Conservation (phyloP, 192 early-diverging fungal genomes). For the Podila minutissima region DNA sequence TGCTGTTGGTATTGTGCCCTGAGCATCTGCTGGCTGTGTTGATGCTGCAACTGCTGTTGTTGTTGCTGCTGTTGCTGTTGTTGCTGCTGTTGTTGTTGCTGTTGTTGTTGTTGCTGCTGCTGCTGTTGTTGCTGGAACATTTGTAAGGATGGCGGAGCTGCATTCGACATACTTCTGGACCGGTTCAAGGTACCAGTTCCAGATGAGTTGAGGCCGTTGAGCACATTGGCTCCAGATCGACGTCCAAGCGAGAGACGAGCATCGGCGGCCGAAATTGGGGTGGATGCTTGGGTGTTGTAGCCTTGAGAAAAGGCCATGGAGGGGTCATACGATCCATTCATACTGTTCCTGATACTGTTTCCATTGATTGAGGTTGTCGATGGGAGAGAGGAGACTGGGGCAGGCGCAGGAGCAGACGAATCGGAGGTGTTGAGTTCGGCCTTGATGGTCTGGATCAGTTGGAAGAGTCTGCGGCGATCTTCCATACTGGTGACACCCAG, state of each 20-base stretch:
- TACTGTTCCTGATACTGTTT: background rate
- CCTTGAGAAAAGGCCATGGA: constrained; percentile 28
- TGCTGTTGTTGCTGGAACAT: constrained; percentile 26
- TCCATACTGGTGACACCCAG: constrained; percentile 68
- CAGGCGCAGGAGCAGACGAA: constrained; percentile 5
- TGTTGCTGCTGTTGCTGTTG: constrained; percentile 20
- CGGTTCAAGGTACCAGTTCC: constrained; percentile 11
- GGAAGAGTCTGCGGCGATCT: constrained; percentile 66
- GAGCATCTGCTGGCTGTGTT: constrained; percentile 4
- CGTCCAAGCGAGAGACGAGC: constrained; percentile 45
- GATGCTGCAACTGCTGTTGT: constrained; percentile 24
- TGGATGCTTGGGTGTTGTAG: constrained; percentile 20
- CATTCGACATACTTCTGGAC: constrained; percentile 40
- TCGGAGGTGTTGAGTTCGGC: constrained; percentile 9
- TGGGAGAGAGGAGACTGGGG: background rate
- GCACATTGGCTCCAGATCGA: constrained; percentile 29
- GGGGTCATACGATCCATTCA: background rate
- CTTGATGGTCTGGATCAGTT: constrained; percentile 53
- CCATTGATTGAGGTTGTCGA: background rate
- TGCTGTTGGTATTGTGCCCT: constrained; percentile 24
- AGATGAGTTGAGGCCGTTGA: constrained; percentile 2
- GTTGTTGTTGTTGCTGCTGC: constrained; percentile 14
- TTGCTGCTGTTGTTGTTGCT: constrained; percentile 4
- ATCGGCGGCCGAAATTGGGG: constrained; percentile 30
- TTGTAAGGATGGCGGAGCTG: constrained; percentile 18